Conservation (phyloP, 2,329 filamentous ascomycete genomes). For the Xylaria sp. region DNA sequence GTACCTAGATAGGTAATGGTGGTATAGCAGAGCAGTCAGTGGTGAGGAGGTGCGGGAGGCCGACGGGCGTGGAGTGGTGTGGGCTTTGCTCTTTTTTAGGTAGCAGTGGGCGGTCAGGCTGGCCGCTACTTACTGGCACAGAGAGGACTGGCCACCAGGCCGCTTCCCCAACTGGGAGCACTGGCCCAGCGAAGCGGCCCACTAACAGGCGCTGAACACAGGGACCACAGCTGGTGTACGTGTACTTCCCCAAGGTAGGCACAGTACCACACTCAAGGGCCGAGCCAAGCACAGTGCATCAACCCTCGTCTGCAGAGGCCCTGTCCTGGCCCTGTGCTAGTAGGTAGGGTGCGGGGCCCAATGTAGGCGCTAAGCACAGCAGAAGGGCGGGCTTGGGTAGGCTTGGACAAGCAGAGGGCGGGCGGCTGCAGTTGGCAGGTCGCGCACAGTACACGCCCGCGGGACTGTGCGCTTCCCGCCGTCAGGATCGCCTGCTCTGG, state of each 20-base stretch:
- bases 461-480: constrained; percentile 6
- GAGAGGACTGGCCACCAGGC: too few species aligned
- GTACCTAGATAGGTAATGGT: too few species aligned
- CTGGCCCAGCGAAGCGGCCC: constrained; percentile 3
- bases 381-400: background rate
- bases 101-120: background rate
- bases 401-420: too few species aligned
- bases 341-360: background rate
- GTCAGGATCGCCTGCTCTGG: background rate
- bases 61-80: too few species aligned
- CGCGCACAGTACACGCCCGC: background rate
- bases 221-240: too few species aligned
- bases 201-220: too few species aligned
- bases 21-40: background rate
- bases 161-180: background rate
- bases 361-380: background rate
- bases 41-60: too few species aligned
- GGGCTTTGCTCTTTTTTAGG: constrained; percentile 1
- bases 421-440: background rate
- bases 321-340: constrained; percentile 5
- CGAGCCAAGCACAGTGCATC: constrained; percentile 19
- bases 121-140: too few species aligned
- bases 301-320: background rate
- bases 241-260: too few species aligned
- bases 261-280: too few species aligned